phyloP scores from a whole-genome alignment of 2,329 filamentous ascomycete species.

The Ophiostoma perfectum region DNA sequence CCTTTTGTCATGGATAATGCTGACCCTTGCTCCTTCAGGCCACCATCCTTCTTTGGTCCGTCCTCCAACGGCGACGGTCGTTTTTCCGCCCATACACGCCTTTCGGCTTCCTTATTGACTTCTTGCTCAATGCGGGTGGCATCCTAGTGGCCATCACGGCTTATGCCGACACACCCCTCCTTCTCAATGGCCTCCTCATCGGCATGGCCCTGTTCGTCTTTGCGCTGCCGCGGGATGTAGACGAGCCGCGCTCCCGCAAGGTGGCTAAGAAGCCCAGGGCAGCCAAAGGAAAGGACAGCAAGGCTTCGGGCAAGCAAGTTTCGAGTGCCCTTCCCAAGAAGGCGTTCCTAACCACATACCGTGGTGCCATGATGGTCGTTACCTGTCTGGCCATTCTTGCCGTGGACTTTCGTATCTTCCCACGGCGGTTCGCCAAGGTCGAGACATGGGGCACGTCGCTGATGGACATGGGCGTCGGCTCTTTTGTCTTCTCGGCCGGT shows the following conservation, averaged over 20 bases:
- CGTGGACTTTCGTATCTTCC: slow-evolving; percentile 91
- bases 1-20: neutral
- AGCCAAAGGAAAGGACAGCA: neutral
- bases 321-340: slow-evolving; percentile 70
- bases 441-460: slow-evolving; percentile 99
- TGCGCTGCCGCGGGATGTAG: slow-evolving; percentile 38
- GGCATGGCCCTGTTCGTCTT: slow-evolving; percentile 64
- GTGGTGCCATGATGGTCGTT: slow-evolving; percentile 83
- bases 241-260: neutral
- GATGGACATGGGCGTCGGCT: slow-evolving; percentile 96
- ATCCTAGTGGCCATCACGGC: slow-evolving; percentile 81
- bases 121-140: slow-evolving; percentile 76
- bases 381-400: slow-evolving; percentile 92
- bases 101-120: slow-evolving; percentile 69
- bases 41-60: slow-evolving; percentile 80
- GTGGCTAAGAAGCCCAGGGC: slow-evolving; percentile 44
- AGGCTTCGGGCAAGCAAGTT: slow-evolving; percentile 15
- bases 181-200: slow-evolving; percentile 69
- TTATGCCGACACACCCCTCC: slow-evolving; percentile 68
- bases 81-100: slow-evolving; percentile 74
- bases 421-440: slow-evolving; percentile 90
- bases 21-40: slow-evolving; percentile 46
- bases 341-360: slow-evolving; percentile 87
- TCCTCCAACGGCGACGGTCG: slow-evolving; percentile 73
- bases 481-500: slow-evolving; percentile 92